A percentile compares a stretch with the other conserved stretches of the same genome.
These are phyloP conservation scores for Colletotrichum lini DNA, from an alignment of 2,329 filamentous ascomycete genomes.

Conservation along the genomic window DNA sequence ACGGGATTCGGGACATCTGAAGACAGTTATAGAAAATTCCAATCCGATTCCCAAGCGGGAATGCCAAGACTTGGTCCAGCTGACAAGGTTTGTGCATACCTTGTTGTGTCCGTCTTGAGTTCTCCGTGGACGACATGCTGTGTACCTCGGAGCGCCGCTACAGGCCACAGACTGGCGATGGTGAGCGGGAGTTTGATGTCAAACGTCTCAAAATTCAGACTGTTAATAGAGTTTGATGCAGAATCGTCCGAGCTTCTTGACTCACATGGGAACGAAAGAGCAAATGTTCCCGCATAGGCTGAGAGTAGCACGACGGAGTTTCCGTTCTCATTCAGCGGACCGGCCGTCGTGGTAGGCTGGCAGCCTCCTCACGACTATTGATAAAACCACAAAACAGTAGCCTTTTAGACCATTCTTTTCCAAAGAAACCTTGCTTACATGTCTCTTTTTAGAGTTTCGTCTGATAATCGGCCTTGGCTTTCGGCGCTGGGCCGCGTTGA, in stretches of 20 bases:
- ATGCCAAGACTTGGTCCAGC: too few relatives aligned
- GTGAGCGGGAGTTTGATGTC: background rate
- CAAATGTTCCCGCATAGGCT: background rate
- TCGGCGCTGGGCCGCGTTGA: slow-evolving; percentile 2
- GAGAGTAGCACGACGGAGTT: background rate
- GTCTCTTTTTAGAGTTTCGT: background rate
- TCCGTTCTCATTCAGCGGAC: too few relatives aligned
- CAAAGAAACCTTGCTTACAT: background rate
- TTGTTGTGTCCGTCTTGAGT: background rate
- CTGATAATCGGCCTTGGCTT: background rate
- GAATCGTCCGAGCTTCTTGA: slow-evolving; percentile 5
- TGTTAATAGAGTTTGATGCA: slow-evolving; percentile 8
- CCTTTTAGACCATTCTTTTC: too few relatives aligned
- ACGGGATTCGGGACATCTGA: background rate
- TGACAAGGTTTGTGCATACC: background rate
- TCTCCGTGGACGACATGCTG: background rate
- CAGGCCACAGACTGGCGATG: slow-evolving; percentile 5
- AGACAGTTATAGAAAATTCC: too few relatives aligned
- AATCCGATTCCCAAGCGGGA: too few relatives aligned
- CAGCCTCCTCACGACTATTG: too few relatives aligned
- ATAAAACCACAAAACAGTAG: too few relatives aligned
- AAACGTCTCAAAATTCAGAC: background rate
- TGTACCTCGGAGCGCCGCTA: background rate
- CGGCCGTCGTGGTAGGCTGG: too few relatives aligned
- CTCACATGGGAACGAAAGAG: background rate